Percentiles rank a stretch among this genome's conserved stretches.
Conservation (phyloP, 352 stramenopile species). For the Thraustochytrium sp. region DNA sequence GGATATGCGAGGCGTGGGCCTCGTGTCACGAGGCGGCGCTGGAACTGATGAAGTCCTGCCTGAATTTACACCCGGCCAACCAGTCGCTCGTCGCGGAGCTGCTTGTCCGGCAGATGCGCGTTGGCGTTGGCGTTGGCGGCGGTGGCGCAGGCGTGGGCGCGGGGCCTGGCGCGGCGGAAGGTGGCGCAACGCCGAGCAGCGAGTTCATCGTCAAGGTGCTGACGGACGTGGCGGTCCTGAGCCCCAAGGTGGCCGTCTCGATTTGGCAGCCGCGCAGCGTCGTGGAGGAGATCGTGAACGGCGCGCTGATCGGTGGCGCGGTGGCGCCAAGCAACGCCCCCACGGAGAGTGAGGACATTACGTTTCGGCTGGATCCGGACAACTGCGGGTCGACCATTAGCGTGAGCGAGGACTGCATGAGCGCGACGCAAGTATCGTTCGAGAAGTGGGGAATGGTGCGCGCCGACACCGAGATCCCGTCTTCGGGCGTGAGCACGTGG, state of each 20-base stretch:
- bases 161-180: too few relatives aligned
- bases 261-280: conserved; percentile 27
- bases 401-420: conserved; percentile 28
- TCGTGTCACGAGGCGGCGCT: background rate
- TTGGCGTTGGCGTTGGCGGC: too few relatives aligned
- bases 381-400: conserved; percentile 41
- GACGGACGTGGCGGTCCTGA: conserved; percentile 6
- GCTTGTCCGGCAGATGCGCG: background rate
- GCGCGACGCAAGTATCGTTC: conserved; percentile 24
- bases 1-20: conserved; percentile 26
- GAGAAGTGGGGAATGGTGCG: conserved; percentile 45
- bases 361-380: conserved; percentile 28
- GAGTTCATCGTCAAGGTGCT: conserved; percentile 27
- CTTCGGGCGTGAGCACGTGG: conserved; percentile 30
- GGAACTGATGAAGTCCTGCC: background rate
- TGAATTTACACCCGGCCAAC: conserved; percentile 28
- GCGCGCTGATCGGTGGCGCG: conserved; percentile 8
- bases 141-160: too few relatives aligned
- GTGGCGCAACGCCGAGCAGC: background rate
- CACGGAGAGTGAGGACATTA: background rate
- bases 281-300: conserved; percentile 40
- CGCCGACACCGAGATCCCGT: conserved; percentile 29
- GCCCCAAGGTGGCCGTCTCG: conserved; percentile 14
- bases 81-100: background rate
- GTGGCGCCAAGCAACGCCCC: background rate